Percentiles rank a stretch among this genome's conserved stretches.
Evolutionary conservation across 2,329 filamentous ascomycete species (phyloP).

Genomic region (Ascochyta koolunga): DNA sequence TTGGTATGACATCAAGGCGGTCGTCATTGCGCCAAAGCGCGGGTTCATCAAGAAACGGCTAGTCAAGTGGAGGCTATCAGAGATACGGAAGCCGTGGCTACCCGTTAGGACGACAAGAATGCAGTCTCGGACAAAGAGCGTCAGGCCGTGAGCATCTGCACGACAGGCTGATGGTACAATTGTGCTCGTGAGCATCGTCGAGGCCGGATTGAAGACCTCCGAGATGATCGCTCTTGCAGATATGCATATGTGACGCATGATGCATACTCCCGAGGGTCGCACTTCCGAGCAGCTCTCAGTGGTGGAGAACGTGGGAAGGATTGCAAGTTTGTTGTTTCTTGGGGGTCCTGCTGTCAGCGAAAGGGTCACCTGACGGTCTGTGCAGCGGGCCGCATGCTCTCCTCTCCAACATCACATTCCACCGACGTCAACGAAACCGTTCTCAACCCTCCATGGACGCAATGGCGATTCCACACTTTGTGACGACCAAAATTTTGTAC

Average conservation of each 20-base stretch:
- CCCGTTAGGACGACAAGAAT: not conserved
- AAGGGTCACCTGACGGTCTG: not conserved
- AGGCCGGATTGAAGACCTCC: not conserved
- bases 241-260: slow-evolving; percentile 2
- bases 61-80: not conserved
- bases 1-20: not conserved
- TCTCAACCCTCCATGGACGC: slow-evolving; percentile 1
- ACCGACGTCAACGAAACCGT: not conserved
- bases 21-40: not conserved
- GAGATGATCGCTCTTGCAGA: slow-evolving; percentile 3
- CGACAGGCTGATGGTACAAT: not conserved
- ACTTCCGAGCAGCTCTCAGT: not conserved
- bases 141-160: not conserved
- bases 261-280: slow-evolving; percentile 4
- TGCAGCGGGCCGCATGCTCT: slow-evolving; percentile 7
- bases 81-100: not conserved
- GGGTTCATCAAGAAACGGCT: not conserved
- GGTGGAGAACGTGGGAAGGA: not conserved
- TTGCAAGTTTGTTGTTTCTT: slow-evolving; percentile 2
- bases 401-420: slow-evolving; percentile 10
- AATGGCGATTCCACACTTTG: not conserved
- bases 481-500: slow-evolving; percentile 1
- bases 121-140: not conserved
- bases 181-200: not conserved
- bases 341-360: not conserved